Base-by-base conservation (phyloP, 805 yeast species). In the Lachancea mirantina region DNA sequence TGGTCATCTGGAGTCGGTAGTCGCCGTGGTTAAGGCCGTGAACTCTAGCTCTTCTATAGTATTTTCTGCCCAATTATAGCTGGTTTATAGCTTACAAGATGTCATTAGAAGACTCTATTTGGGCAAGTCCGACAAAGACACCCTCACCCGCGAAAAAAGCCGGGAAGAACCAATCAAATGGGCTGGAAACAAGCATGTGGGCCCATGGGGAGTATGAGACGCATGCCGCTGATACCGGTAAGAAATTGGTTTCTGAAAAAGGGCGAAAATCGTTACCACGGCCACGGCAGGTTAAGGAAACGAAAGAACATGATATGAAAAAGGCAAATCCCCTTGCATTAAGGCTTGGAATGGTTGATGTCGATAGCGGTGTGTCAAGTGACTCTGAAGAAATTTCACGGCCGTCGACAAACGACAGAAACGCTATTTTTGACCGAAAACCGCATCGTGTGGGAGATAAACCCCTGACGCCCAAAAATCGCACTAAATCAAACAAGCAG, bases 371-470 rank as follows among this genome's bases (percentile, higher is more conserved):
- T 11, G 38, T 23, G 11, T 13, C 30, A 3, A 28, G 38, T 17
- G 38, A 29, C 10, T 34, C 38, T n/a, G 38, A 34, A 10, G 38
- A 25, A 14, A 16, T 16, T 6, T 34, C 41, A 2, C 30, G 41
- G 28, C 41, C 41, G 9, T 34, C 34, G 14, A 38, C 38, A 7
- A 34, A 31, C 25, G 31, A 26, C 9, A 34, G 23, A 21, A 10
- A 19, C 4, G 30, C 23, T 14, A 31, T 38, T 9, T 38, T 38
- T 19, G 41, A 38, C 18, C 36, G 31, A 4, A 26, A 26, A 14
- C 33, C 38, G 16, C 19, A 9, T 15, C 14, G 13, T 10, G 22
- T 16, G 3, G 18, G 17, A 22, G 15, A n/a, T 10, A 13, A 8
- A 26, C 14, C n/a, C 17, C 14, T 26, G 32, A 29, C 24, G 11